Base-by-base conservation (phyloP, 2,329 filamentous ascomycete genomes). In the Fusarium sp. region DNA sequence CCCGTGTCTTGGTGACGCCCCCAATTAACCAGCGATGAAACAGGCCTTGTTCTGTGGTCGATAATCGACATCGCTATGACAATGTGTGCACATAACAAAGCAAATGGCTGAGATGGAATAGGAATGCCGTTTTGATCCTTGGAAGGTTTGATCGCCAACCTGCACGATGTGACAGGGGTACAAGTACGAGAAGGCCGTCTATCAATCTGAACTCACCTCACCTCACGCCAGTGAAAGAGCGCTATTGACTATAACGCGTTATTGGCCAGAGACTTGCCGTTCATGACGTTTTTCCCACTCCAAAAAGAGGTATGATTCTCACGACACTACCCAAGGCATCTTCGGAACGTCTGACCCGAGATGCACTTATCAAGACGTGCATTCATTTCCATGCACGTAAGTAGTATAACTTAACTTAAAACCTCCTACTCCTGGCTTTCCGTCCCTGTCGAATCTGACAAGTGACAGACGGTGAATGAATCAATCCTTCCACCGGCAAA, bases 361-460 rank as follows among this genome's bases (percentile, higher is more conserved):
- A 61, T 62, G 43, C 43, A 62, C 37, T 46, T 50, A 62, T 50
- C 42, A 49, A 65, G 30, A 43, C 33, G 25, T 44, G 59, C 21
- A 56, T 49, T 44, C 30, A 43, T 25, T 23, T 15, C 15, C 38
- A 64, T 71, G 66, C 68, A 64, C 30, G 60, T 63, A 49, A 60
- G 53, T 60, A 42, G 42, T 40, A 33, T 60, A 47, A 32, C 38
- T 35, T n/a, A 43, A 42, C 58, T 37, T 47, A 30, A 53, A 61
- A 56, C 33, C n/a, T 35, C 28, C 43, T 58, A 28, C 28, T 23
- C 16, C 46, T 23, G 43, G 28, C 23, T 23, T 42, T 19, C 33
- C 40, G 40, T 49, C 49, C 54, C 49, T 52, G 33, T 35, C 28
- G 52, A 67, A 71, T 60, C 25, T 71, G 71, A 71, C 16, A 74